Conservation (phyloP, 2,329 filamentous ascomycete species). For the Achaetomium macrosporum region DNA sequence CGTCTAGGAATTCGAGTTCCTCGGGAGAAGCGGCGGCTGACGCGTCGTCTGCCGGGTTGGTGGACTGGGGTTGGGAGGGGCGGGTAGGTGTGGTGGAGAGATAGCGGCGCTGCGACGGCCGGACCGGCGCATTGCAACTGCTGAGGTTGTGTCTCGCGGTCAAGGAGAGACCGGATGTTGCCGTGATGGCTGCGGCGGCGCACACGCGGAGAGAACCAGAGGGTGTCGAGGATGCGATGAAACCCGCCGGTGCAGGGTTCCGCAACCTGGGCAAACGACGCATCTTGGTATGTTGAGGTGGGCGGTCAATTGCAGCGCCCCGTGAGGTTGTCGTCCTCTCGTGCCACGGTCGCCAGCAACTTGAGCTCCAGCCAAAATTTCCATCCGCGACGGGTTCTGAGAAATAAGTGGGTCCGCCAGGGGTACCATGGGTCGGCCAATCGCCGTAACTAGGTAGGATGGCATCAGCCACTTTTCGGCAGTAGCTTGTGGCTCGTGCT, state of each 20-base stretch:
- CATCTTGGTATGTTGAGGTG: constrained; percentile 14
- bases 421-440: background rate
- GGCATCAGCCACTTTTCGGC: constrained; percentile 7
- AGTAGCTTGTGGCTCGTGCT: constrained; percentile 8
- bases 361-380: constrained; percentile 22
- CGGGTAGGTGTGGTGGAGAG: constrained; percentile 15
- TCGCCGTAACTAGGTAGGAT: background rate
- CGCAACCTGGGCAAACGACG: constrained; percentile 24
- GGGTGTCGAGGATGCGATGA: constrained; percentile 13
- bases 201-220: constrained; percentile 14
- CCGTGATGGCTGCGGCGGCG: constrained; percentile 2
- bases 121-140: constrained; percentile 2
- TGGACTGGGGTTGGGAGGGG: background rate
- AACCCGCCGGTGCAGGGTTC: constrained; percentile 14
- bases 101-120: constrained; percentile 8
- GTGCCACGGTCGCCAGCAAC: constrained; percentile 6
- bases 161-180: background rate
- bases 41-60: background rate
- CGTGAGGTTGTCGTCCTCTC: background rate
- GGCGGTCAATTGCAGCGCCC: background rate
- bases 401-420: constrained; percentile 6
- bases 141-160: background rate
- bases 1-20: background rate
- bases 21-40: background rate
- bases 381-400: constrained; percentile 3